Evolutionary conservation across 2,329 filamentous ascomycete genomes (phyloP).

Genomic region (Aspergillus floridensis): DNA sequence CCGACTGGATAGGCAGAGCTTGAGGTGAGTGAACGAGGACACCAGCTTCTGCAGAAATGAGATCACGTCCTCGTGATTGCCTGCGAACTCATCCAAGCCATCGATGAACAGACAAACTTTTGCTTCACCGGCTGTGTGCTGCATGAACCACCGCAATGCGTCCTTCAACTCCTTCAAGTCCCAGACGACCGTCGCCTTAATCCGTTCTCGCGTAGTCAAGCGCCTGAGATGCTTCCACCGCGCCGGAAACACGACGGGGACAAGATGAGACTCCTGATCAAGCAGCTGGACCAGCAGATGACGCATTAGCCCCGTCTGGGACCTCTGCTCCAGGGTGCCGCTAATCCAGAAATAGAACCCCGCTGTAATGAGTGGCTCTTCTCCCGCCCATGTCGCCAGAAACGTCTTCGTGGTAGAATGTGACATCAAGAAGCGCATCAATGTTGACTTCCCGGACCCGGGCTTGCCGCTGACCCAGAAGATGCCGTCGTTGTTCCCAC

Average conservation of each 20-base stretch:
- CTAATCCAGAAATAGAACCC: constrained; percentile 5
- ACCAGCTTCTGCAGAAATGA: too few relatives aligned
- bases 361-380: neutral
- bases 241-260: neutral
- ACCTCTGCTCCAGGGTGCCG: neutral
- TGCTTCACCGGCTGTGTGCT: too few relatives aligned
- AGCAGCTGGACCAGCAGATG: neutral
- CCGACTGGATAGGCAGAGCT: too few relatives aligned
- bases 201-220: neutral
- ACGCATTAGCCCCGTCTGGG: neutral
- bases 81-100: too few relatives aligned
- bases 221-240: neutral
- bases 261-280: neutral
- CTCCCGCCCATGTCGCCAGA: too few relatives aligned
- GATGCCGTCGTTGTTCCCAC: neutral
- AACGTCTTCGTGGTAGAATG: neutral
- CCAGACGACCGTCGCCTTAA: neutral
- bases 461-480: constrained; percentile 3
- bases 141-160: too few relatives aligned
- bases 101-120: too few relatives aligned
- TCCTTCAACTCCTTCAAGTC: too few relatives aligned
- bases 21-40: too few relatives aligned
- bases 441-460: constrained; percentile 3
- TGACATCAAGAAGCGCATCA: neutral
- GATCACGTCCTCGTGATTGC: too few relatives aligned